Base-by-base conservation (phyloP, 2,329 filamentous ascomycete genomes). In the Rutstroemia sp. region DNA sequence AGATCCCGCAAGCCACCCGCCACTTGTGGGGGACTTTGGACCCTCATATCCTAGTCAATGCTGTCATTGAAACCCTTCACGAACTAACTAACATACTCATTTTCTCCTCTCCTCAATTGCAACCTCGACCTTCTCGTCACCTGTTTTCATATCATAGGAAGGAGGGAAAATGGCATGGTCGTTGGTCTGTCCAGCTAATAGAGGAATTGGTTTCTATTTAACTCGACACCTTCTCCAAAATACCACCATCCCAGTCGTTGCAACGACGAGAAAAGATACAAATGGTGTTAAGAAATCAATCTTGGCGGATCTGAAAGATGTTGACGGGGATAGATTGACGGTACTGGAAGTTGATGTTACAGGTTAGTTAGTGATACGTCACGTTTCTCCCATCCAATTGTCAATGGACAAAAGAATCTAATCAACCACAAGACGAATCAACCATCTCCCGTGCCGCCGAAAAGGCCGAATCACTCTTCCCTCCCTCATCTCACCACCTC, bases 131-230 rank as follows among this genome's bases (percentile, higher is more conserved):
- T 30, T 30, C 27, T 30, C 27, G 8, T 30, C 27, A 30, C 27
- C 27, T 30, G 27, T 3, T 10, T 30, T 30, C 27, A 30, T 30
- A 16, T 14, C 30, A 16, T 46, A 23, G 41, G 38, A 21, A 16
- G 16, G 14, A 25, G 23, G 21, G 17, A 51, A 48, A 9, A 67
- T 68, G 67, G 61, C 68, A 4, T 70, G 65, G 64, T 63, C 64
- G 48, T 68, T 82, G 17, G 73, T 82, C 5, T 78, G 77, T 12
- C 84, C 84, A 2, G 78, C 82, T 30, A 86, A 81, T 7, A 74
- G 82, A 60, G 83, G 84, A 60, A 81, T 87, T 62, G 84, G 83
- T 16, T 78, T 83, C 60, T 78, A 82, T 44, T 71, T 87, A 27
- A 78, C 81, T 2, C 76, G 81, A 51, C 76, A 78, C 56, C 70